These are phyloP conservation scores for Mortierella hygrophila DNA, from an alignment of 192 early-diverging fungal species.

Conservation along the genomic window DNA sequence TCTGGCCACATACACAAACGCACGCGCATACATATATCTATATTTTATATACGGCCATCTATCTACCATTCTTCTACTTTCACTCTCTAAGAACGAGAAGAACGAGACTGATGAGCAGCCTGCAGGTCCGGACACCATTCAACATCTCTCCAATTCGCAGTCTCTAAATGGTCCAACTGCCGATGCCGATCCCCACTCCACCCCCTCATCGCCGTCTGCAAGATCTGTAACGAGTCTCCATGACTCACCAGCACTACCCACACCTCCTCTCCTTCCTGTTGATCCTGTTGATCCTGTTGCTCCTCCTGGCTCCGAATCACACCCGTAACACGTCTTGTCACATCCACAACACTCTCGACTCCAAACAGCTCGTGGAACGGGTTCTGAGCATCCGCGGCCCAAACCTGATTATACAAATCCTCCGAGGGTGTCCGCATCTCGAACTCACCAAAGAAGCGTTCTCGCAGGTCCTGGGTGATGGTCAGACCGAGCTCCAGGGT, in stretches of 20 bases:
- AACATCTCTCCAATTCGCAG: conserved; percentile 59
- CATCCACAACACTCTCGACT: conserved; percentile 38
- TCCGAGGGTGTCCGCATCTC: conserved; percentile 61
- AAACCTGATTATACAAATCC: conserved; percentile 56
- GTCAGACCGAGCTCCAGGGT: conserved; percentile 6
- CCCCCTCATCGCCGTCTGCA: conserved; percentile 58
- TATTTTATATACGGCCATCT: too few relatives aligned
- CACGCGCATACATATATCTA: too few relatives aligned
- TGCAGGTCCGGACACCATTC: conserved; percentile 33
- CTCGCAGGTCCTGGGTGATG: conserved; percentile 56
- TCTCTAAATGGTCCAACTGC: conserved; percentile 59
- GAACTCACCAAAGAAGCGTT: conserved; percentile 69
- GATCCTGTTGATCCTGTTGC: not conserved
- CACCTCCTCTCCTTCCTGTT: conserved; percentile 16
- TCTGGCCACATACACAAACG: not conserved
- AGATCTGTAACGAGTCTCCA: conserved; percentile 67
- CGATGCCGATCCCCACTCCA: conserved; percentile 62
- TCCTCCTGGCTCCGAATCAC: conserved; percentile 21
- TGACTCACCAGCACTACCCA: conserved; percentile 63
- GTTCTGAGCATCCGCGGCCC: conserved; percentile 55
- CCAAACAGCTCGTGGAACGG: conserved; percentile 32
- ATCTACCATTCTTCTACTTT: not conserved
- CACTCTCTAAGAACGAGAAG: too few relatives aligned
- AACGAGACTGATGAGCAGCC: conserved; percentile 4
- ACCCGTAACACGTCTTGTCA: conserved; percentile 25